These are phyloP conservation scores for Populus ilicifolia DNA, from an alignment of 345 rosid genomes.

Conservation along the genomic window DNA sequence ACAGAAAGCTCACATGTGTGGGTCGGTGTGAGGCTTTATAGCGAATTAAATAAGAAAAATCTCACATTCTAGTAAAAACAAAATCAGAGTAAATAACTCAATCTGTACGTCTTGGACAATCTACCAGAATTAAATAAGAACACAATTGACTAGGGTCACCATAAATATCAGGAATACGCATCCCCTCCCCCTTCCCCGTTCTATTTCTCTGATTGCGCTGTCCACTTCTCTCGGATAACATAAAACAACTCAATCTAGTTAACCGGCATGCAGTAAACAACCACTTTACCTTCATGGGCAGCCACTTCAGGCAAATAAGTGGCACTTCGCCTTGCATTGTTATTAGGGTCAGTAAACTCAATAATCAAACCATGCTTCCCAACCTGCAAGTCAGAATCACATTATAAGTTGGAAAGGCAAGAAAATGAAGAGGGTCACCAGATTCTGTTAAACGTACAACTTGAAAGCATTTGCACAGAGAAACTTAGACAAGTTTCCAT, in stretches of 20 bases:
- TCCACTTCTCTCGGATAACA: neutral
- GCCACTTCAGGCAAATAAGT: constrained; percentile 97
- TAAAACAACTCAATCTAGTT: neutral
- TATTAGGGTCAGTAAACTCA: constrained; percentile 76
- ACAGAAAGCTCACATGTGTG: neutral
- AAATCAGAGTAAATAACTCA: neutral
- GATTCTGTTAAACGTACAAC: neutral
- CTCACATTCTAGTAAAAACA: neutral
- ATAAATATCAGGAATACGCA: neutral
- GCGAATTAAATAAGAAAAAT: neutral
- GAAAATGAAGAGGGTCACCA: neutral
- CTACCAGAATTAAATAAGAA: neutral
- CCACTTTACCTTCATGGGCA: constrained; percentile 76
- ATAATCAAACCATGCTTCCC: constrained; percentile 94
- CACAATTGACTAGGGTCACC: neutral
- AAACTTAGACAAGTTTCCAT: neutral
- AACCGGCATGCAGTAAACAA: neutral
- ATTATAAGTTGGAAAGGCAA: neutral
- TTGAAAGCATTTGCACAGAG: neutral
- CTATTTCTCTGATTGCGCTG: neutral
- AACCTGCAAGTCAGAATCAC: constrained; percentile 41
- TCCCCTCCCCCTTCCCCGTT: neutral
- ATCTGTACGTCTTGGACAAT: neutral
- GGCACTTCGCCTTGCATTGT: constrained; percentile 65
- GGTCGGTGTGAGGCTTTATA: neutral